Conservation (phyloP, 345 rosid genomes). For the Aegle marmelos region DNA sequence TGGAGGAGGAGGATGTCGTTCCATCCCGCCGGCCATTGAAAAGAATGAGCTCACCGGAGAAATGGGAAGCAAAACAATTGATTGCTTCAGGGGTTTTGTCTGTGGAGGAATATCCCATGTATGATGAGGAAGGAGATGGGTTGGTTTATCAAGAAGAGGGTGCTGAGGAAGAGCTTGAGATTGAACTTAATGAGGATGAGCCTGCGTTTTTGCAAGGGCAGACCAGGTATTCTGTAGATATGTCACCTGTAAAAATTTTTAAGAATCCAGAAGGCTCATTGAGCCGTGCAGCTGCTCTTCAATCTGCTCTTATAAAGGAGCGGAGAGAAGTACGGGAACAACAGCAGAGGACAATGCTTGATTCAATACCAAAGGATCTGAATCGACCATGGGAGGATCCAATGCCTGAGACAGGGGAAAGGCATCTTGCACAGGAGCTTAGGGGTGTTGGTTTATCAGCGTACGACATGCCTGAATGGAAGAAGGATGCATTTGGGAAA, state of each 20-base stretch:
- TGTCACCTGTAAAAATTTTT: conserved; percentile 90
- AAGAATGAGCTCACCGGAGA: conserved; percentile 89
- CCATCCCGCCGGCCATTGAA: conserved; percentile 67
- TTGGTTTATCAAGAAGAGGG: conserved; percentile 77
- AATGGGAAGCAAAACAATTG: conserved; percentile 86
- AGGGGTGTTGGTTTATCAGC: conserved; percentile 90
- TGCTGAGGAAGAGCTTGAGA: conserved; percentile 90
- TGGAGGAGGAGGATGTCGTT: conserved; percentile 51
- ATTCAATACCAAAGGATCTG: conserved; percentile 92
- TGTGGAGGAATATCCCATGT: conserved; percentile 60
- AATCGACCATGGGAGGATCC: conserved; percentile 99
- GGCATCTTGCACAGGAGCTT: conserved; percentile 91
- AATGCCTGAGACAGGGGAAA: conserved; percentile 89
- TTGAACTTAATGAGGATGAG: conserved; percentile 87
- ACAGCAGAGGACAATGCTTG: conserved; percentile 89
- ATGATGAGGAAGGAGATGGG: conserved; percentile 86
- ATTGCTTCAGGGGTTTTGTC: conserved; percentile 82
- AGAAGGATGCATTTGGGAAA: conserved; percentile 85
- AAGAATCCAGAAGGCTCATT: conserved; percentile 93
- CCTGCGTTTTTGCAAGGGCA: conserved; percentile 85
- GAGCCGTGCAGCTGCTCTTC: conserved; percentile 92
- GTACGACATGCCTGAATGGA: conserved; percentile 91
- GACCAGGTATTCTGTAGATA: conserved; percentile 63
- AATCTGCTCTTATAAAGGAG: conserved; percentile 87
- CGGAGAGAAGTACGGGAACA: conserved; percentile 79